A percentile compares a stretch with the other conserved stretches of the same genome.
phyloP scores from a whole-genome alignment of 2,329 filamentous ascomycete genomes.

The Botrytis medusae region DNA sequence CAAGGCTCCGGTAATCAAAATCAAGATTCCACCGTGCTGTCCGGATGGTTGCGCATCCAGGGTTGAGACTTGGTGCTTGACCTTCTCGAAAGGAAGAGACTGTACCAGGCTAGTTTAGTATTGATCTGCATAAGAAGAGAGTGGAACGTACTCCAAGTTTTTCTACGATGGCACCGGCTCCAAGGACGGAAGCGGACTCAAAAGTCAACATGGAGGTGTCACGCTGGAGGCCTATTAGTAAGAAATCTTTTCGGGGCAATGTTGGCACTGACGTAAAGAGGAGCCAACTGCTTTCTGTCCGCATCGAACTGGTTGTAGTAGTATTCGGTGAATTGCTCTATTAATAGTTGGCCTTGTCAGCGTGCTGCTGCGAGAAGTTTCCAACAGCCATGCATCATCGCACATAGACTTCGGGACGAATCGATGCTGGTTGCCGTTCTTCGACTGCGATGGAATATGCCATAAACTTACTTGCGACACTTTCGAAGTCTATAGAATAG shows the following conservation, averaged over 20 bases:
- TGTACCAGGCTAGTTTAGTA: conserved; percentile 42
- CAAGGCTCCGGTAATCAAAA: conserved; percentile 85
- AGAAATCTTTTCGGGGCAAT: conserved; percentile 23
- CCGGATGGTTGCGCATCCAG: conserved; percentile 79
- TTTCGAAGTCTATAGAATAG: conserved; percentile 41
- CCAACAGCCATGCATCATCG: conserved; percentile 2
- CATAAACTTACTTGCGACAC: conserved; percentile 44
- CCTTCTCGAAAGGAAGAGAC: conserved; percentile 77
- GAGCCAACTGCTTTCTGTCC: conserved; percentile 62
- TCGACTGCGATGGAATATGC: background rate
- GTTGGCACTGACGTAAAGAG: conserved; percentile 72
- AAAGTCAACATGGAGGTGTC: conserved; percentile 91
- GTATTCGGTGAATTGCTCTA: conserved; percentile 84
- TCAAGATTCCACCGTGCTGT: conserved; percentile 69
- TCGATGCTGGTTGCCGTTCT: background rate
- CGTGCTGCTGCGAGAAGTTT: conserved; percentile 14
- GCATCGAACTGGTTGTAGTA: conserved; percentile 89
- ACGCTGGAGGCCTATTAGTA: conserved; percentile 54
- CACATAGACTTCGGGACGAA: background rate
- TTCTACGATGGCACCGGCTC: conserved; percentile 65
- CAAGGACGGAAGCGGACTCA: conserved; percentile 68
- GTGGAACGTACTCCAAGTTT: conserved; percentile 70
- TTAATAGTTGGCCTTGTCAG: conserved; percentile 30
- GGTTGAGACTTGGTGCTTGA: conserved; percentile 74
- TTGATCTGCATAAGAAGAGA: background rate